Evolutionary conservation across 2,329 filamentous ascomycete genomes (phyloP).

Genomic region (Cordyceps javanica): DNA sequence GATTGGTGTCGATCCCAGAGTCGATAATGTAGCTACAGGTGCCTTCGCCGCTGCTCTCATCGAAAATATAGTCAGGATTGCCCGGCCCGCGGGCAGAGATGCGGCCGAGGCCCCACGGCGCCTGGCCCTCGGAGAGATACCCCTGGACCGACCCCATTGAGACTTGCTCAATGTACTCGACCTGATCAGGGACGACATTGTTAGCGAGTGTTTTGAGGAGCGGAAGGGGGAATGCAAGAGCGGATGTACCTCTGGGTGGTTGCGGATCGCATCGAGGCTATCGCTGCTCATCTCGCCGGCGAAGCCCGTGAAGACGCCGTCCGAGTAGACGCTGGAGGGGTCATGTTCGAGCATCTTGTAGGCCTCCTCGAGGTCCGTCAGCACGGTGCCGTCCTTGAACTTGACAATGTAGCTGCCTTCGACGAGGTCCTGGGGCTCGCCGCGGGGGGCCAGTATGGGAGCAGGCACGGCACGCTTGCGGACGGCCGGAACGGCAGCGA

Average conservation of each 20-base stretch:
- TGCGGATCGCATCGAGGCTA: constrained; percentile 14
- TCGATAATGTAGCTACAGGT: constrained; percentile 36
- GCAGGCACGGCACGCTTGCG: constrained; percentile 15
- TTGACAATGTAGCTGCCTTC: constrained; percentile 20
- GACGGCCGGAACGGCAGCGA: not conserved
- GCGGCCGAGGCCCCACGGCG: constrained; percentile 29
- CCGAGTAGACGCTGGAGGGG: constrained; percentile 16
- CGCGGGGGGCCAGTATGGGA: constrained; percentile 15
- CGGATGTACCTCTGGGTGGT: constrained; percentile 14
- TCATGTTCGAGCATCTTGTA: constrained; percentile 14
- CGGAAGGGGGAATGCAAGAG: not conserved
- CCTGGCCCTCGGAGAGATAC: constrained; percentile 24
- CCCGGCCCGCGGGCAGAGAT: constrained; percentile 24
- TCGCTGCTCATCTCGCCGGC: constrained; percentile 13
- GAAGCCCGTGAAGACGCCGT: constrained; percentile 19
- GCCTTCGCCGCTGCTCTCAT: constrained; percentile 26
- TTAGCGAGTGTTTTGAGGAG: not conserved
- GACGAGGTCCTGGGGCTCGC: constrained; percentile 12
- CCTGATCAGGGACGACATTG: constrained; percentile 2
- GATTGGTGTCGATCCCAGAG: constrained; percentile 28
- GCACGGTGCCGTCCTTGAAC: constrained; percentile 14
- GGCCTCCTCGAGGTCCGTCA: constrained; percentile 12
- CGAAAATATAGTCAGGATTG: constrained; percentile 24
- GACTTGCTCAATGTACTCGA: constrained; percentile 31
- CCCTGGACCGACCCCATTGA: constrained; percentile 20